Conservation (phyloP, 2,329 filamentous ascomycete genomes). For the Penicillium sp. region DNA sequence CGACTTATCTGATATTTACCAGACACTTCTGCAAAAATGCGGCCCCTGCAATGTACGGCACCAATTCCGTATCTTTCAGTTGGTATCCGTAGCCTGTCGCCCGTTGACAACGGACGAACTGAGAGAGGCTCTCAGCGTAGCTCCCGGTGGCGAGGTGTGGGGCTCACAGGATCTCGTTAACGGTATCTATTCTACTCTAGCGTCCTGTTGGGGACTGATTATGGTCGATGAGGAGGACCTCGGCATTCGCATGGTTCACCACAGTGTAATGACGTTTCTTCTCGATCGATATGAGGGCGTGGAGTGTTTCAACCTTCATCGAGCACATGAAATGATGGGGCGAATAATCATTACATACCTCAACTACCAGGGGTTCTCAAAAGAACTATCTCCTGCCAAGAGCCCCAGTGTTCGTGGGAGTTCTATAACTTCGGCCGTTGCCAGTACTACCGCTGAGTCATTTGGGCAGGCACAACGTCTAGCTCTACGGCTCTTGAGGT, state of each 20-base stretch:
- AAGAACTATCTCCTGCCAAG: neutral
- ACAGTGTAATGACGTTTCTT: neutral
- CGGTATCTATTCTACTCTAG: neutral
- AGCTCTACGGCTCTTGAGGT: neutral
- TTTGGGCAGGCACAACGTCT: neutral
- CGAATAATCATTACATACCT: neutral
- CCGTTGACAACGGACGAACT: neutral
- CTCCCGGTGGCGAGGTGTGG: neutral
- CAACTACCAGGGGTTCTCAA: neutral
- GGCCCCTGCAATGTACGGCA: neutral
- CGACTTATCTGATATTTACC: neutral
- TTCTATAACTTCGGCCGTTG: neutral
- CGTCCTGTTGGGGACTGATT: neutral
- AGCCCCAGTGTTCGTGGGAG: neutral
- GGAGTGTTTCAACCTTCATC: neutral
- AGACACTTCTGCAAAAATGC: neutral
- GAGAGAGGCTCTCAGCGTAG: slow-evolving; percentile 2
- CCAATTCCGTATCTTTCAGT: neutral
- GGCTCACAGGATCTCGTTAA: neutral
- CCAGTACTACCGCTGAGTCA: neutral
- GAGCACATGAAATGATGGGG: neutral
- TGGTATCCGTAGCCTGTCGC: neutral
- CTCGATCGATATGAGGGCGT: neutral
- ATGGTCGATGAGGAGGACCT: neutral
- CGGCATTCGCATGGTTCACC: slow-evolving; percentile 3